A percentile compares a stretch with the other conserved stretches of the same genome.
These are phyloP conservation scores for Torulaspora quercuum DNA, from an alignment of 805 yeast species.

Conservation along the genomic window DNA sequence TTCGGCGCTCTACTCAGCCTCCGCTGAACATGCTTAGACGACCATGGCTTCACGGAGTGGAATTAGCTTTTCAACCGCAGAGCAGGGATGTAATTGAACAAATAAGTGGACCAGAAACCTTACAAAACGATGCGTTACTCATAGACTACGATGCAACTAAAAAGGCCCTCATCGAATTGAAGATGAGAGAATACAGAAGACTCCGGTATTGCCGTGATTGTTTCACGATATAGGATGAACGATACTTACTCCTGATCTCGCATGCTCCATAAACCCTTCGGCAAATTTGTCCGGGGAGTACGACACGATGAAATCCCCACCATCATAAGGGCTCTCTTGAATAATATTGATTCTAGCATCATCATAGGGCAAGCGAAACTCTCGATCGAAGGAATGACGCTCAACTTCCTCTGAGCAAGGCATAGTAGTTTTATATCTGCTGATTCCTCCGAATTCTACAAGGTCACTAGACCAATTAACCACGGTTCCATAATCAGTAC, in stretches of 20 bases:
- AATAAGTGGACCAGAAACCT: constrained; percentile 7
- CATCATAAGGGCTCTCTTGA: constrained; percentile 21
- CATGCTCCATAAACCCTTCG: constrained; percentile 1
- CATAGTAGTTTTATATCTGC: constrained; percentile 1
- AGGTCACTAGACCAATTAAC: constrained; percentile 27
- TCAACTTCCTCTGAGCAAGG: constrained; percentile 1
- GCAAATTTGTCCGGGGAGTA: constrained; percentile 26
- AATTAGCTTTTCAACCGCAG: constrained; percentile 7
- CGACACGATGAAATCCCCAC: constrained; percentile 18
- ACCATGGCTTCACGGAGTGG: constrained; percentile 10
- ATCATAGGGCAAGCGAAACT: not conserved
- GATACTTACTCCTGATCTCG: constrained; percentile 11
- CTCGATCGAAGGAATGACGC: not conserved
- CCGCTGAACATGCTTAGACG: constrained; percentile 6
- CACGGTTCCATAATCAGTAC: constrained; percentile 23
- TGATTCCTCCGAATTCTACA: constrained; percentile 33
- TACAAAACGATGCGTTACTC: constrained; percentile 18
- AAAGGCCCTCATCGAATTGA: constrained; percentile 18
- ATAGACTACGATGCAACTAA: constrained; percentile 21
- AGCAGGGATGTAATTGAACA: constrained; percentile 2
- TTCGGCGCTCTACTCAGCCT: constrained; percentile 11
- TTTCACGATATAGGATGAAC: constrained; percentile 23
- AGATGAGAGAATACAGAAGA: constrained; percentile 26
- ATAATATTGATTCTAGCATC: constrained; percentile 20
- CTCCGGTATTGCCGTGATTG: constrained; percentile 29